Evolutionary conservation across 306 rosid species (phyloP), one percentile per base, ranked within the genome.

Genomic region (Trifolium pratense): DNA sequence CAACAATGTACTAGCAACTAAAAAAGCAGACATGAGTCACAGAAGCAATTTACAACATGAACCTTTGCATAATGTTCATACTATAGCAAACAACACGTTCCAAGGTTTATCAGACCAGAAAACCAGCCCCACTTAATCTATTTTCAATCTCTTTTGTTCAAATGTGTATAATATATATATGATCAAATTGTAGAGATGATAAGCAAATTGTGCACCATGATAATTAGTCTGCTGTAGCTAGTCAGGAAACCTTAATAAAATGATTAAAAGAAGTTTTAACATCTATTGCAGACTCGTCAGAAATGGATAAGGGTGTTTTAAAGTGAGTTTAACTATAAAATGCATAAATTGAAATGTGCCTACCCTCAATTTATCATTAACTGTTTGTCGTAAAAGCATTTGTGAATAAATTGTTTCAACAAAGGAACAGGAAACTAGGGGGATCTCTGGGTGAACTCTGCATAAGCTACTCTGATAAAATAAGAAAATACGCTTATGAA

Each of bases 51-150:
- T 13, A 49, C n/a, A 34, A 20, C 39, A 17, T 29, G 45, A 65
- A 65, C 66, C 26, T n/a, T 61, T 8, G 15, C 48, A 21, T 23
- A 15, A 2, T 29, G 23, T 32, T 31, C 51, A 73, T 46, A 18
- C 49, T 16, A 59, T 29, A 31, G n/a, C 48, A 60, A 39, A 53
- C 32, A 43, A 3, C n/a, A n/a, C n/a, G n/a, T n/a, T n/a, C n/a
- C 26, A 39, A 37, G 45, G 25, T 74, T 20, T 63, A 20, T 37
- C 59, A 14, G 49, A 61, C 57, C 21, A 73, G 34, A 73, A 61
- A 61, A 32, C 39, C 32, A 39, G 37, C 70, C 76, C 76, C 16
- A 46, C 29, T 61, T 32, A 32, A 12, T 25, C 21, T 5, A 20
- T 46, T 73, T 61, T 13, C 70, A 73, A 13, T 60, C 16, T 17